These are phyloP conservation scores for Cryptococcus floricola DNA, from an alignment of 1,284 basidiomycete genomes.

Conservation along the genomic window DNA sequence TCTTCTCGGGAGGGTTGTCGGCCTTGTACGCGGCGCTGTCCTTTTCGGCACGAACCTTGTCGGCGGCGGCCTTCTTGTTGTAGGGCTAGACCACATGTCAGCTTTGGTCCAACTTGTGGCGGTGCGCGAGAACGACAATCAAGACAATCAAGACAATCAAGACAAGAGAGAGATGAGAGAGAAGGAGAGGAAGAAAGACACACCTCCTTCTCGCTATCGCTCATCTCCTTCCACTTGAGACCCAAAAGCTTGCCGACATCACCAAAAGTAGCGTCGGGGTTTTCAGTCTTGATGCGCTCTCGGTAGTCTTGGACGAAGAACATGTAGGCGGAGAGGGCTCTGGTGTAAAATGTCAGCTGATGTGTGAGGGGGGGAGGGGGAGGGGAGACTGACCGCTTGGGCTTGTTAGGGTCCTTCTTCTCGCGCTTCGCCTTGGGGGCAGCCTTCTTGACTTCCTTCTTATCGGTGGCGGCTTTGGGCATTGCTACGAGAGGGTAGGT, in stretches of 20 bases:
- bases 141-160: too few species aligned
- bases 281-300: slow-evolving; percentile 89
- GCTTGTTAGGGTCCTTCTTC: slow-evolving; percentile 48
- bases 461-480: slow-evolving; percentile 64
- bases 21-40: slow-evolving; percentile 54
- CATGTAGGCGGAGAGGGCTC: slow-evolving; percentile 94
- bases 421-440: slow-evolving; percentile 52
- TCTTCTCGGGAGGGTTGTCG: slow-evolving; percentile 52
- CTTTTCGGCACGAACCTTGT: slow-evolving; percentile 68
- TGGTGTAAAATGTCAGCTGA: slow-evolving; percentile 4
- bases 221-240: slow-evolving; percentile 84
- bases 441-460: slow-evolving; percentile 48
- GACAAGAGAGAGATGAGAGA: slow-evolving; percentile 1
- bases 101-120: neutral
- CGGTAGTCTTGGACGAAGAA: slow-evolving; percentile 96
- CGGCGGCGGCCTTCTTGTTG: slow-evolving; percentile 74
- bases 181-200: slow-evolving; percentile 12
- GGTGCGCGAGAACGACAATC: neutral
- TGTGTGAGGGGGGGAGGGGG: too few species aligned
- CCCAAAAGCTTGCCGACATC: slow-evolving; percentile 84
- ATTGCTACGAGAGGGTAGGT: slow-evolving; percentile 48
- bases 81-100: slow-evolving; percentile 69
- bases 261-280: slow-evolving; percentile 92
- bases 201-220: slow-evolving; percentile 79
- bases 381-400: slow-evolving; percentile 40